phyloP scores from a whole-genome alignment of 371 early-diverging fungal genomes.

The Mucor mucedo region DNA sequence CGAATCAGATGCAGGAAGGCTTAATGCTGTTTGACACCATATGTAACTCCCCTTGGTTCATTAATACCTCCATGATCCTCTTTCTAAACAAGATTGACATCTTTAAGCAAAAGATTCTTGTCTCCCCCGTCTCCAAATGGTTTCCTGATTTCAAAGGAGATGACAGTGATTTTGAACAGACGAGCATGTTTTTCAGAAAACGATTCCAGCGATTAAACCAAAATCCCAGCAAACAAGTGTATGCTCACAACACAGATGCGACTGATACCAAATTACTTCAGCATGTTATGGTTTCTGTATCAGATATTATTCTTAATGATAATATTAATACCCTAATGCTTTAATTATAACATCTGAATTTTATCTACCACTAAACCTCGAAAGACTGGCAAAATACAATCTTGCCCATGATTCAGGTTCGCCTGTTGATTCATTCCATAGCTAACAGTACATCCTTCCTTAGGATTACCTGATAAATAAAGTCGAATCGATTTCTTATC shows the following conservation, averaged over 20 bases:
- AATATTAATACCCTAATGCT: conserved; percentile 38
- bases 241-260: conserved; percentile 64
- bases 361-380: conserved; percentile 5
- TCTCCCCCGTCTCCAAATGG: conserved; percentile 75
- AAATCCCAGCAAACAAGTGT: conserved; percentile 55
- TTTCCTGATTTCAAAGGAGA: conserved; percentile 81
- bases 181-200: conserved; percentile 39
- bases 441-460: background rate
- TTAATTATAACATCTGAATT: background rate
- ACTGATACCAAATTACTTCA: conserved; percentile 63
- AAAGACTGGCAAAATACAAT: conserved; percentile 19
- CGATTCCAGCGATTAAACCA: conserved; percentile 45
- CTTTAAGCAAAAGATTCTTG: conserved; percentile 70
- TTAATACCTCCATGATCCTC: conserved; percentile 77
- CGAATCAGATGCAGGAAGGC: conserved; percentile 77
- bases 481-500: conserved; percentile 8
- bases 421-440: conserved; percentile 16
- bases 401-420: conserved; percentile 7
- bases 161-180: conserved; percentile 27
- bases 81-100: conserved; percentile 88
- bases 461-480: background rate
- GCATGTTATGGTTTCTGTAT: conserved; percentile 63
- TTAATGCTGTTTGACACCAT: conserved; percentile 81
- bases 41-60: conserved; percentile 75
- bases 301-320: conserved; percentile 60